Evolutionary conservation across 1,284 basidiomycete genomes (phyloP).

Genomic region (Cryptococcus sp.): DNA sequence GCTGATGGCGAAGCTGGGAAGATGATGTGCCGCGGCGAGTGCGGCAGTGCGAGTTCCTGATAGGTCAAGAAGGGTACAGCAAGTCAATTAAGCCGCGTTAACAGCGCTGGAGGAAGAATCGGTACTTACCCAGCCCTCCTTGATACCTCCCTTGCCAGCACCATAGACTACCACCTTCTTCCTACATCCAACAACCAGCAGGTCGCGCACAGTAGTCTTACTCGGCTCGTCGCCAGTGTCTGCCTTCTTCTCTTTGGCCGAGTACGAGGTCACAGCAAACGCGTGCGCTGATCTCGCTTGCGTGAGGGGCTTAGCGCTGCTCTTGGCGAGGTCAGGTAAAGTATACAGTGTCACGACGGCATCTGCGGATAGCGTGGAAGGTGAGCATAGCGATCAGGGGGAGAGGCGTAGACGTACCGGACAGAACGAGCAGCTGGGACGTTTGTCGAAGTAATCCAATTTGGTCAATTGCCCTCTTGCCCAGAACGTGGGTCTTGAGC

Average conservation of each 20-base stretch:
- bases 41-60: conserved; percentile 77
- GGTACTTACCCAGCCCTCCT: conserved; percentile 24
- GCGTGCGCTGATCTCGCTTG: conserved; percentile 79
- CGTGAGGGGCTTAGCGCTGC: conserved; percentile 63
- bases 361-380: conserved; percentile 29
- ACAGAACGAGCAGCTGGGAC: conserved; percentile 75
- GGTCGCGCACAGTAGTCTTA: conserved; percentile 64
- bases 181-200: conserved; percentile 78
- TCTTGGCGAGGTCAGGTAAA: conserved; percentile 63
- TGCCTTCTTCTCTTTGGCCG: conserved; percentile 15
- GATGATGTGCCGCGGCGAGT: conserved; percentile 67
- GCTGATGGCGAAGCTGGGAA: conserved; percentile 42
- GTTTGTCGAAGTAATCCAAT: conserved; percentile 79
- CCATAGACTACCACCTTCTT: conserved; percentile 74
- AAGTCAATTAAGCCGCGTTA: too few relatives aligned
- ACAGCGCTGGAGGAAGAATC: not conserved
- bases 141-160: conserved; percentile 32
- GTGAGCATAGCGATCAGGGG: conserved; percentile 10
- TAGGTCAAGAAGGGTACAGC: not conserved
- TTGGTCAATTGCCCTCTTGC: conserved; percentile 76
- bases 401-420: conserved; percentile 60
- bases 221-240: conserved; percentile 18
- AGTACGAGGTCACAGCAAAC: conserved; percentile 61
- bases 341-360: conserved; percentile 56
- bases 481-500: conserved; percentile 69